Percentiles rank a stretch among this genome's conserved stretches.
These are phyloP conservation scores for Phaeosphaeriaceae sp. DNA, from an alignment of 2,329 filamentous ascomycete species.

Conservation along the genomic window DNA sequence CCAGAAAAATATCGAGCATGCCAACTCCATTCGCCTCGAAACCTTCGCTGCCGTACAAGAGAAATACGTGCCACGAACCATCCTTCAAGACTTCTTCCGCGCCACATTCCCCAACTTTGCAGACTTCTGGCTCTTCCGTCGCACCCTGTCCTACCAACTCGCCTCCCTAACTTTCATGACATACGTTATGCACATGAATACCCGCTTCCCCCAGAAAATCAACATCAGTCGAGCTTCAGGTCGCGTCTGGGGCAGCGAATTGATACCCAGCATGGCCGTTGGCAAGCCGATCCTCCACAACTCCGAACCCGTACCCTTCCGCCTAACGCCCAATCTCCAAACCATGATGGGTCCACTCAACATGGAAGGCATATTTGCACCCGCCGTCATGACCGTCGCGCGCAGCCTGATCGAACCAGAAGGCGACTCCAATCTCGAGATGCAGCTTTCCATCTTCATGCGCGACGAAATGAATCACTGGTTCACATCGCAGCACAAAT, in stretches of 20 bases:
- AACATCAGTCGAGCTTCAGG: constrained; percentile 86
- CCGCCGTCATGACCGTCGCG: constrained; percentile 93
- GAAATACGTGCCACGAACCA: constrained; percentile 83
- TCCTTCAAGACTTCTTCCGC: constrained; percentile 90
- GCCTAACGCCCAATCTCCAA: constrained; percentile 94
- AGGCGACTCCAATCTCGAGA: constrained; percentile 74
- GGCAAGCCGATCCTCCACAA: constrained; percentile 92
- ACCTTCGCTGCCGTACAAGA: constrained; percentile 95
- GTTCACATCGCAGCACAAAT: constrained; percentile 81
- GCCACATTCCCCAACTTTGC: constrained; percentile 84
- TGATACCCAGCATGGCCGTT: constrained; percentile 87
- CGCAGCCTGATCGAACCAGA: constrained; percentile 86
- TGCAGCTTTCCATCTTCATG: constrained; percentile 92
- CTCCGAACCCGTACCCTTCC: constrained; percentile 94
- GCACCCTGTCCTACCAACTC: constrained; percentile 95
- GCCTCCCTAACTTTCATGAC: constrained; percentile 98
- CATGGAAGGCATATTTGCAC: constrained; percentile 95
- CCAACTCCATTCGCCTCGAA: constrained; percentile 77
- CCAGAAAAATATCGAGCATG: constrained; percentile 72
- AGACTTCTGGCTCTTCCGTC: constrained; percentile 98
- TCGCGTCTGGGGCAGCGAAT: constrained; percentile 94
- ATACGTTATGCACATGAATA: constrained; percentile 96
- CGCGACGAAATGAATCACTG: constrained; percentile 98
- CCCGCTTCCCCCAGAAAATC: constrained; percentile 94
- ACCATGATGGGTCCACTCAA: constrained; percentile 94